phyloP scores from a whole-genome alignment of 371 early-diverging fungal genomes.

The Zancudomyces culisetae region DNA sequence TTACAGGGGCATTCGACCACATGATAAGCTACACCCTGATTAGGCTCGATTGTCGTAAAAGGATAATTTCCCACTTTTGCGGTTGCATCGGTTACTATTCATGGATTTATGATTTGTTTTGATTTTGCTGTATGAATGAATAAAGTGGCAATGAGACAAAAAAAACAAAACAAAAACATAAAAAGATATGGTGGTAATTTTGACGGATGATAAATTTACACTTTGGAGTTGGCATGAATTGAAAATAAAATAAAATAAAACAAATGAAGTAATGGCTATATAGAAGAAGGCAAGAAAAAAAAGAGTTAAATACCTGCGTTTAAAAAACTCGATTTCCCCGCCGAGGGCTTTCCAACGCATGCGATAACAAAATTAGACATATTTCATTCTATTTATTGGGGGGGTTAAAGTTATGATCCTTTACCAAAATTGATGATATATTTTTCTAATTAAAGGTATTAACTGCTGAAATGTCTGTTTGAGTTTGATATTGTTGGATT shows the following conservation, averaged over 20 bases:
- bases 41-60: constrained; percentile 66
- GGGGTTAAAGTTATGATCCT: too few species aligned
- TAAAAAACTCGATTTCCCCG: constrained; percentile 46
- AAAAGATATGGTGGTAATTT: not conserved
- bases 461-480: too few species aligned
- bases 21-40: constrained; percentile 53
- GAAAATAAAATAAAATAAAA: too few species aligned
- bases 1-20: constrained; percentile 49
- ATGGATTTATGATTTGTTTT: too few species aligned
- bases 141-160: constrained; percentile 8
- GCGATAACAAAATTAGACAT: constrained; percentile 35
- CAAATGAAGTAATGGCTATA: too few species aligned
- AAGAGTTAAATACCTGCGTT: constrained; percentile 26
- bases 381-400: not conserved
- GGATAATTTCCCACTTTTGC: constrained; percentile 72
- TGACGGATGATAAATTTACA: not conserved
- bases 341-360: constrained; percentile 62
- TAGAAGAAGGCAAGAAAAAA: not conserved
- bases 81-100: constrained; percentile 44
- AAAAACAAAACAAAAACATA: not conserved
- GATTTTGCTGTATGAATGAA: too few species aligned
- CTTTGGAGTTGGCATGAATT: too few species aligned
- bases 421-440: too few species aligned
- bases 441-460: too few species aligned
- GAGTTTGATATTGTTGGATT: too few species aligned